These are phyloP conservation scores for Waltiozyma sp. DNA, from an alignment of 1,139 yeast species.

Conservation along the genomic window DNA sequence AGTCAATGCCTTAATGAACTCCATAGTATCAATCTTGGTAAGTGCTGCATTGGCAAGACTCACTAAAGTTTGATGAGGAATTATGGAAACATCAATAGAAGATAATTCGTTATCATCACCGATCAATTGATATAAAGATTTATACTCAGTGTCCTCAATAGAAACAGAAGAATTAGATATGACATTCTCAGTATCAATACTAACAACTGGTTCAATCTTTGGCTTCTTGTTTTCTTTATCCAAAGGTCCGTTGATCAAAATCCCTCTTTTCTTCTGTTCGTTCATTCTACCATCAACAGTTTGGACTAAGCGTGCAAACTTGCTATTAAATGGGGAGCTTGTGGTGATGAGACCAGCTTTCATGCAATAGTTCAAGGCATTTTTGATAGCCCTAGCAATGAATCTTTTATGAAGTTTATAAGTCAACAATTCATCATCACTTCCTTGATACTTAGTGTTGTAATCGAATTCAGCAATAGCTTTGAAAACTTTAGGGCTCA, in stretches of 20 bases:
- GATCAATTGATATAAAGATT: constrained; percentile 47
- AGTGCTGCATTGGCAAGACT: constrained; percentile 59
- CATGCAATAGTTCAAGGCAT: constrained; percentile 34
- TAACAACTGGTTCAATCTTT: constrained; percentile 6
- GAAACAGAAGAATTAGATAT: constrained; percentile 13
- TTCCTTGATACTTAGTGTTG: constrained; percentile 26
- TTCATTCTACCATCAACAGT: constrained; percentile 14
- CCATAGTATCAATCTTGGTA: constrained; percentile 38
- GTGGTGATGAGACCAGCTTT: constrained; percentile 21
- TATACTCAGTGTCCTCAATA: constrained; percentile 27
- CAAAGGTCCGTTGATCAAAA: constrained; percentile 12
- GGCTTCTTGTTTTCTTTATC: constrained; percentile 17
- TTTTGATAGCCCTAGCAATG: constrained; percentile 35
- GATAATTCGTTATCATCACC: constrained; percentile 49
- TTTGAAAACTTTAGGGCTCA: constrained; percentile 31
- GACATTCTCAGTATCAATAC: not conserved
- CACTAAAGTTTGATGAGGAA: constrained; percentile 55
- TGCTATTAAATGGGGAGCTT: constrained; percentile 8
- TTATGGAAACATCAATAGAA: constrained; percentile 55
- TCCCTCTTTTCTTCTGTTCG: constrained; percentile 18
- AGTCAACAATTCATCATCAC: constrained; percentile 25
- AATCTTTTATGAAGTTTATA: constrained; percentile 33
- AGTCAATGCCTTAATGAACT: constrained; percentile 55
- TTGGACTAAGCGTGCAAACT: constrained; percentile 12
- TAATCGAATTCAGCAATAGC: constrained; percentile 31